These are phyloP conservation scores for Nemania bipapillata DNA, from an alignment of 2,329 filamentous ascomycete species.

Conservation along the genomic window DNA sequence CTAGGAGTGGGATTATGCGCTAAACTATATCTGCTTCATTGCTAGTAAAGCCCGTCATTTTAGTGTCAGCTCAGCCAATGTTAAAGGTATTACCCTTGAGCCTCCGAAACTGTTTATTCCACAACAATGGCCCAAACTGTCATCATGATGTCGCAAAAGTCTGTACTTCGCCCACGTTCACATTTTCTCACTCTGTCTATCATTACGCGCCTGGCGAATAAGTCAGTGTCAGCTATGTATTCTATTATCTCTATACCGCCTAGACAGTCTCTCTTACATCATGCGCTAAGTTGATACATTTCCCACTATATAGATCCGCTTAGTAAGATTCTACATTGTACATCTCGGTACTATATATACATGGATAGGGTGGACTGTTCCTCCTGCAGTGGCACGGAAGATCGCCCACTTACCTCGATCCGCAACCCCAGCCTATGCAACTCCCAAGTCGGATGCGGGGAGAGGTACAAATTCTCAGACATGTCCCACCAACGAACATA, in stretches of 20 bases:
- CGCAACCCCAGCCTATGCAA: constrained; percentile 34
- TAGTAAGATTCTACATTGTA: not conserved
- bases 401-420: constrained; percentile 37
- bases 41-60: constrained; percentile 27
- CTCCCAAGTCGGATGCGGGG: constrained; percentile 36
- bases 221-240: too few species aligned
- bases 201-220: too few species aligned
- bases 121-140: constrained; percentile 23
- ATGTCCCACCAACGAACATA: constrained; percentile 19
- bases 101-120: constrained; percentile 1
- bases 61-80: constrained; percentile 19
- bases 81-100: not conserved
- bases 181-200: too few species aligned
- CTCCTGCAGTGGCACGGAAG: constrained; percentile 34
- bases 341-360: not conserved
- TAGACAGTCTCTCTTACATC: not conserved
- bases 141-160: constrained; percentile 29
- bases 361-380: constrained; percentile 8
- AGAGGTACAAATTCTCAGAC: constrained; percentile 21
- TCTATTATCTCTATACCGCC: not conserved
- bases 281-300: not conserved
- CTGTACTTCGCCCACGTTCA: too few species aligned
- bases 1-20: not conserved
- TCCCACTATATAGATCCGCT: not conserved
- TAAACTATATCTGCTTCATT: constrained; percentile 22